Base-by-base conservation (phyloP, 345 rosid genomes). In the Ceriops decandra region DNA sequence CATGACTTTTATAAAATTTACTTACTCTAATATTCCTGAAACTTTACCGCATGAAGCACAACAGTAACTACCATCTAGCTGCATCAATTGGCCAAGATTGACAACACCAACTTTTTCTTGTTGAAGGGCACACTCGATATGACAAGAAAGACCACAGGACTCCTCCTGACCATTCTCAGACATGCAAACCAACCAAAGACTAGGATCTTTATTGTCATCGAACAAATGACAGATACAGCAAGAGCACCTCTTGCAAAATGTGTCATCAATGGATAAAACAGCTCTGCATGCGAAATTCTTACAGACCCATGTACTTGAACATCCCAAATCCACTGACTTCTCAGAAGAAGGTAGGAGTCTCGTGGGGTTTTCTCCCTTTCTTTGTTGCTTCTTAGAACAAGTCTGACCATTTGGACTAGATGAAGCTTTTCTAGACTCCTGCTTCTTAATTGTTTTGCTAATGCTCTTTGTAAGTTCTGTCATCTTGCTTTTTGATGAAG, bases 31-130 rank as follows among this genome's bases (percentile, higher is more conserved):
- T 76, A 95, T 86, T 57, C 90, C 90, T 19, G 98, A 90, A 67
- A 92, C 97, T 88, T 92, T 95, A 75, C 98, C 99, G 57, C 99
- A 95, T 10, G 97, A 84, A 70, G 91, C 93, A 77, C 99, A 95
- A 59, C 98, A 92, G 68, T 90, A 90, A 73, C 95, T 86, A 36
- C 91, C 91, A 78, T 88, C 95, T 65, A 88, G 83, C 82, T 85
- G 91, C 95, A 88, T 88, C 81, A 88, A 64, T 72, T 88, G 95
- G 62, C 95, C 95, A 68, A 83, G 85, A 82, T 88, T 84, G 49
- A 86, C 85, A 60, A 88, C 96, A 49, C 99, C 99, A 30, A 86
- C 96, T 78, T 95, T 92, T 71, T 86, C 78, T 20, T 71, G 83
- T 72, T 82, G 87, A 72, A 95, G 90, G 26, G 97, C 98, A 82